Evolutionary conservation across 2,329 filamentous ascomycete species (phyloP).

Genomic region (Penicillium corylophilum): DNA sequence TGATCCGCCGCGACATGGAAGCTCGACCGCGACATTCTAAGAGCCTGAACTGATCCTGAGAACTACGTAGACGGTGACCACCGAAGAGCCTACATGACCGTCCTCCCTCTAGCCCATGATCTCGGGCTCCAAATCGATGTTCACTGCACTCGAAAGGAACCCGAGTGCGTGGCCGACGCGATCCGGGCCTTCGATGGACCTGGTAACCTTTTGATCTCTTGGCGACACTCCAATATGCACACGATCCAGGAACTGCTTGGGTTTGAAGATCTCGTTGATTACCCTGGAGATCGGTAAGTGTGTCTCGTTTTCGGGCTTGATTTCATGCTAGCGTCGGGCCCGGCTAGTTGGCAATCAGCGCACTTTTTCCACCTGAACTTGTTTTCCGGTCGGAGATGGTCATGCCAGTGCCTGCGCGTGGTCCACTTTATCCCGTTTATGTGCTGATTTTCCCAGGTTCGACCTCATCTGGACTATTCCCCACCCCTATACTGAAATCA

Average conservation of each 20-base stretch:
- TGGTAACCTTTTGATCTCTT: conserved; percentile 31
- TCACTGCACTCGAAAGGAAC: conserved; percentile 25
- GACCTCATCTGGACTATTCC: conserved; percentile 33
- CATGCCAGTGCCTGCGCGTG: not conserved
- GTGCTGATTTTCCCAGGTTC: conserved; percentile 19
- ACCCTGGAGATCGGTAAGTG: conserved; percentile 29
- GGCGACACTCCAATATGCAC: conserved; percentile 29
- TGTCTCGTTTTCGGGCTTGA: not conserved
- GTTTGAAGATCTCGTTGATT: conserved; percentile 19
- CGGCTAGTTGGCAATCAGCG: not conserved
- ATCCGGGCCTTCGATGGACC: conserved; percentile 21
- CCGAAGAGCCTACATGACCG: conserved; percentile 23
- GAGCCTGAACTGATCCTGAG: not conserved
- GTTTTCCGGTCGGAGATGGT: not conserved
- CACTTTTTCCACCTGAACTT: not conserved
- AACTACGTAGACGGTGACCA: conserved; percentile 17
- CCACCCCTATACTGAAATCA: conserved; percentile 29
- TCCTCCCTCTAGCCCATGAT: conserved; percentile 27
- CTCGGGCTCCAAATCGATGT: conserved; percentile 29
- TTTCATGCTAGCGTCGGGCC: not conserved
- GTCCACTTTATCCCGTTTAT: not conserved
- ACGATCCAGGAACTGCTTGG: conserved; percentile 23
- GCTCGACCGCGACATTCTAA: not conserved
- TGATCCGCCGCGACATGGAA: not conserved
- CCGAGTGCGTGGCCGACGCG: conserved; percentile 22